Base-by-base conservation (phyloP, 2,329 filamentous ascomycete species). In the Neonectria hederae region DNA sequence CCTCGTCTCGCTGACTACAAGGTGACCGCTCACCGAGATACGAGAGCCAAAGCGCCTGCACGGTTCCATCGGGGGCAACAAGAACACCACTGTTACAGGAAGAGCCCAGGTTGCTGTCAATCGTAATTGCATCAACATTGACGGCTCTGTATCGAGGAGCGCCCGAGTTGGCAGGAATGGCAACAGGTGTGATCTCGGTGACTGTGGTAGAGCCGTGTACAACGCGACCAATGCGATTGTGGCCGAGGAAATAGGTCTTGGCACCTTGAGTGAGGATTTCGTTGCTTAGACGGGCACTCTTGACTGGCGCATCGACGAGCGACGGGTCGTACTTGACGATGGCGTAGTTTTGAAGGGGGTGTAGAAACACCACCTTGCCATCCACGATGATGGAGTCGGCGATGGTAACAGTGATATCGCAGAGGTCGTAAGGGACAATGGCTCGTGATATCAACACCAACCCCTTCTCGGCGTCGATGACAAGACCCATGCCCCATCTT, bases 401-500 rank as follows among this genome's bases (percentile, higher is more conserved):
- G 72, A 99, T 97, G 14, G 96, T 98, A 72, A 99, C 88, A 48
- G 92, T 94, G 71, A 99, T 97, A 75, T 99, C 96, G 80, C 95
- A 98, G 35, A 99, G 88, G 77, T 99, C 94, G 76, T 97, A 97
- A 2, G 96, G 96, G 21, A 99, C 92, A 68, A 97, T 93, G 2
- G 97, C 95, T 75, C 96, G 85, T 1, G 96, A 98, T 59, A 98
- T 95, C 64, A 98, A 87, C 7, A 99, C 96, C 19, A 99, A 85
- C 19, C 96, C 96, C 81, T 97, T 95, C 65, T 97, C 93, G 0
- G 97, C 96, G 79, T 99, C 96, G 66, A 99, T 92, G n/a, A 99
- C 95, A 40, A 99, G 83, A 42, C 96, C 96, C 84, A 97, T 97
- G 1, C 96, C 96, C 82, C 94, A 96, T 80, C 97, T 96, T 53